Evolutionary conservation across 2,329 filamentous ascomycete genomes (phyloP), one percentile per base, ranked within the genome.

Genomic region (Fusarium foetens): DNA sequence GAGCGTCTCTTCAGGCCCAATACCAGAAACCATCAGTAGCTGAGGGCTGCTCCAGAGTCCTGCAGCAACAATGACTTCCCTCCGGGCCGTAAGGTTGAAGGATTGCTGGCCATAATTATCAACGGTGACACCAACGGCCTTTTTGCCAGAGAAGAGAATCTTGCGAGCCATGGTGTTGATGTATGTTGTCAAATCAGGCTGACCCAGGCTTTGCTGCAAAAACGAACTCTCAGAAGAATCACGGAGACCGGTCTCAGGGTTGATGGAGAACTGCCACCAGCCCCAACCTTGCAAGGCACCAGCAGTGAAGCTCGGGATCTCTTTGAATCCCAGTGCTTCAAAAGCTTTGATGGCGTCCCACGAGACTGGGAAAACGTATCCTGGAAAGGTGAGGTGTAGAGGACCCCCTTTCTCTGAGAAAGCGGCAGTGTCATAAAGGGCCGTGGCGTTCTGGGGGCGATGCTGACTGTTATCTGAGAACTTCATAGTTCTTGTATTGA

Each of bases 251-350:
- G 60, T 63, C 3, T 63, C 53, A 11, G 60, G 60, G 35, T 63
- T 63, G 23, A 63, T 63, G 27, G 60, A 63, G 38, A 63, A 63
- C 25, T 63, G 60, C 60, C 60, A 63, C 60, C 54, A 63, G 8
- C 60, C 60, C 60, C 60, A 63, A 14, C 55, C 55, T 27, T 59
- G 60, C 16, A 63, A 43, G 16, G 51, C 54, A 35, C 60, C 60
- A 39, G 60, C 42, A 23, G 60, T 63, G 21, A 63, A 63, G 27
- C 60, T 63, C 10, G 60, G 54, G 10, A 63, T 51, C 27, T 63
- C 35, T 14, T 59, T 51, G 14, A 63, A 63, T 5, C 60, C 60
- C 8, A 63, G 16, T 13, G 60, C 54, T 48, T 63, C 53, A 25
- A 63, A 63, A 5, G 55, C 55, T 7, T 49, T 36, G 4, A 58